These are phyloP conservation scores for Colletotrichum musicola DNA, from an alignment of 2,329 filamentous ascomycete genomes.

Conservation along the genomic window DNA sequence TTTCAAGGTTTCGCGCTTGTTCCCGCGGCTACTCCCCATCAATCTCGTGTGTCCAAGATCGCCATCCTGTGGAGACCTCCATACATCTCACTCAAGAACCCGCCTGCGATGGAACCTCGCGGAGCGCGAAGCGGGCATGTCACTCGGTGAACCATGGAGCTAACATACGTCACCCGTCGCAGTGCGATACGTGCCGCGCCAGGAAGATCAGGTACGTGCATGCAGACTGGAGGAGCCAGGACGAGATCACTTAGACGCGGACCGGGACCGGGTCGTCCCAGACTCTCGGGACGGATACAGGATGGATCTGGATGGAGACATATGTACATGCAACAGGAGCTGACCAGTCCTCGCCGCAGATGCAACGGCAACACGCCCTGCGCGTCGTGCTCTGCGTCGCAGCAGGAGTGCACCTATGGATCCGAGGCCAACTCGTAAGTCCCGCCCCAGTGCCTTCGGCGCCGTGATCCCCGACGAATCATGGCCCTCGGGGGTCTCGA, in stretches of 20 bases:
- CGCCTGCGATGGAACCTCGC: neutral
- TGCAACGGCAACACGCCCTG: slow-evolving; percentile 63
- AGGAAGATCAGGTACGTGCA: slow-evolving; percentile 59
- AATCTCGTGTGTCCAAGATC: too few relatives aligned
- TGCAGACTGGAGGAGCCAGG: slow-evolving; percentile 7
- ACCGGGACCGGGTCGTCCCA: slow-evolving; percentile 19
- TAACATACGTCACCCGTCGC: slow-evolving; percentile 9
- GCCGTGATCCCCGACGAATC: slow-evolving; percentile 24
- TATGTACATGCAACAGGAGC: neutral
- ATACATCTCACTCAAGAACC: too few relatives aligned
- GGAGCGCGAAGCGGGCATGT: neutral
- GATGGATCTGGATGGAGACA: neutral
- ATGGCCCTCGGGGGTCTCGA: neutral
- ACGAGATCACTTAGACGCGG: neutral
- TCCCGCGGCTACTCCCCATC: too few relatives aligned
- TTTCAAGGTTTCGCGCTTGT: too few relatives aligned
- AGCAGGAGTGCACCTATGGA: slow-evolving; percentile 56
- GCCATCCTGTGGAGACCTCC: too few relatives aligned
- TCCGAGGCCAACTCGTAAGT: slow-evolving; percentile 59
- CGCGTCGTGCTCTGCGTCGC: slow-evolving; percentile 50
- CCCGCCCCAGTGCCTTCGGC: neutral
- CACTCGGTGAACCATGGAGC: neutral
- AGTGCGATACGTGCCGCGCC: slow-evolving; percentile 62
- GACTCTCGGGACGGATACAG: slow-evolving; percentile 12
- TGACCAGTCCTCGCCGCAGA: slow-evolving; percentile 45